Percentiles rank a stretch among this genome's conserved stretches.
Conservation (phyloP, 371 early-diverging fungal species). For the Mucor lusitanicus region DNA sequence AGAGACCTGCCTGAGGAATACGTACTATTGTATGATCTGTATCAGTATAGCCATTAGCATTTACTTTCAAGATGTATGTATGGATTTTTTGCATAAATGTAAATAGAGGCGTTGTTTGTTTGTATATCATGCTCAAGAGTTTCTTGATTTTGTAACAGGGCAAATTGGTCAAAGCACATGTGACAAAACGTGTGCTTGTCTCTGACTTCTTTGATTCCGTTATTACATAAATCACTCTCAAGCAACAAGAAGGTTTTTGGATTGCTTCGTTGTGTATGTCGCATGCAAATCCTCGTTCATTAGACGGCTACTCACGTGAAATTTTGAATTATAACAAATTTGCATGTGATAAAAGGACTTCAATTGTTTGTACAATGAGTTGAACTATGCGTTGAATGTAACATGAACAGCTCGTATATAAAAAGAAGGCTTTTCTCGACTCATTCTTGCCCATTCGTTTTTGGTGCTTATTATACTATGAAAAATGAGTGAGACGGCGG, state of each 20-base stretch:
- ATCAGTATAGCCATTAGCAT: no score
- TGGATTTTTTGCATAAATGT: not conserved
- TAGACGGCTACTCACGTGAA: conserved; percentile 12
- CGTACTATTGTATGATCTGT: not conserved
- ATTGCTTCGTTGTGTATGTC: conserved; percentile 10
- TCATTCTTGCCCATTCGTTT: not conserved
- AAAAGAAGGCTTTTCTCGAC: not conserved
- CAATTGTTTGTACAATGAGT: conserved; percentile 2
- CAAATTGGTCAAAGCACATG: conserved; percentile 9
- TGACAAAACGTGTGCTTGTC: not conserved
- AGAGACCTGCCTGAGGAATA: not conserved
- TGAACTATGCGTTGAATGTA: not conserved
- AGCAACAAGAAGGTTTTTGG: not conserved
- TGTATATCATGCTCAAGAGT: no score
- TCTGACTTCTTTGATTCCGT: not conserved
- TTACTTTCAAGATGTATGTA: not conserved
- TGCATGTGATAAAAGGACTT: not conserved
- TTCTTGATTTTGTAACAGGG: not conserved
- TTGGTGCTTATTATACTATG: not conserved
- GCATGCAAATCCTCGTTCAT: conserved; percentile 8
- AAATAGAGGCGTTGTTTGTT: not conserved
- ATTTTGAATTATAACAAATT: conserved; percentile 1
- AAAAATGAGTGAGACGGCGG: not conserved
- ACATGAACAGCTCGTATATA: not conserved
- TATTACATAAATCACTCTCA: not conserved